phyloP scores from a whole-genome alignment of 805 yeast species.

The Maudiozyma pseudohumilis region DNA sequence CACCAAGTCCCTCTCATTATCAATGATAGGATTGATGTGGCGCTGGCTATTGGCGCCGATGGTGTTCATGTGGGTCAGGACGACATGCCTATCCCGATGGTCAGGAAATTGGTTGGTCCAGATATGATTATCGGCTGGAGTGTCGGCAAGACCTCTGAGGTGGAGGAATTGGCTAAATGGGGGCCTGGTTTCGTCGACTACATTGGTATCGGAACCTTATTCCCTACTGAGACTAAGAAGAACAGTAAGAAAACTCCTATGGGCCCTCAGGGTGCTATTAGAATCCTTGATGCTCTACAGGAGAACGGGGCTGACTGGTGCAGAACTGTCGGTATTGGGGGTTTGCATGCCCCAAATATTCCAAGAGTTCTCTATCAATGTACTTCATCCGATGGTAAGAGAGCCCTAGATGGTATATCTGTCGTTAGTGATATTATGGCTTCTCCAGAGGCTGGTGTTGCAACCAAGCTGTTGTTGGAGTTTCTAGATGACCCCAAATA shows the following conservation, averaged over 20 bases:
- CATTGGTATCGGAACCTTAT: conserved; percentile 77
- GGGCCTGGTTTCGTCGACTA: conserved; percentile 48
- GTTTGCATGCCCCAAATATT: conserved; percentile 56
- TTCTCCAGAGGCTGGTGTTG: conserved; percentile 38
- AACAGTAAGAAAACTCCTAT: conserved; percentile 44
- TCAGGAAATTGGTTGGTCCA: conserved; percentile 57
- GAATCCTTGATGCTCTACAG: conserved; percentile 40
- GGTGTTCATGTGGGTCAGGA: conserved; percentile 92
- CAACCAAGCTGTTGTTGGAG: conserved; percentile 35
- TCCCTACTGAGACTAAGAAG: conserved; percentile 63
- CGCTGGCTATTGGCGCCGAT: conserved; percentile 80
- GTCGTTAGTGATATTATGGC: conserved; percentile 84
- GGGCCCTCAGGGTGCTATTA: conserved; percentile 60
- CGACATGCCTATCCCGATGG: conserved; percentile 54
- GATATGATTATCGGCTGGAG: conserved; percentile 74
- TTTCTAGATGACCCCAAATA: conserved; percentile 15
- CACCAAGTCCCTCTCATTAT: conserved; percentile 68
- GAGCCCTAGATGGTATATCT: conserved; percentile 68
- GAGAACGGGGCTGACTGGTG: conserved; percentile 31
- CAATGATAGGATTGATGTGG: conserved; percentile 82
- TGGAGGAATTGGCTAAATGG: conserved; percentile 24
- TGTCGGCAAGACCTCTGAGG: conserved; percentile 50
- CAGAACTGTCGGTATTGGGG: conserved; percentile 72
- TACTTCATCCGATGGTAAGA: conserved; percentile 35
- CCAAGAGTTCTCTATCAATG: conserved; percentile 44